These are phyloP conservation scores for Arabidopsis arenosa DNA, from an alignment of 345 rosid genomes.

Conservation along the genomic window DNA sequence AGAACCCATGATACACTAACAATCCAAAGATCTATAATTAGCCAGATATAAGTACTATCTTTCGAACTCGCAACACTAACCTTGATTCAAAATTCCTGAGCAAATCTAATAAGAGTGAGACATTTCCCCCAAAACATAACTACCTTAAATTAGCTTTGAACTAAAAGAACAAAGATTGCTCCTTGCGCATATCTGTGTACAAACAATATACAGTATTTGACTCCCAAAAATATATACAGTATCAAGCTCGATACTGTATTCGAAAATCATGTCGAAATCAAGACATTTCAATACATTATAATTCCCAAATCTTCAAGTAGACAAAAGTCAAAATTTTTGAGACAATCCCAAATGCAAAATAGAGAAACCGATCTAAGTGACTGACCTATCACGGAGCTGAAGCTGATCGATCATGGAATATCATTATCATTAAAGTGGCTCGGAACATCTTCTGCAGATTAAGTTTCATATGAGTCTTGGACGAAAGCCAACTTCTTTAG, in stretches of 20 bases:
- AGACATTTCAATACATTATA: too few relatives aligned
- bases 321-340: background rate
- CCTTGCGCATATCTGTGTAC: background rate
- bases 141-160: background rate
- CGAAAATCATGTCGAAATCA: too few relatives aligned
- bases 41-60: background rate
- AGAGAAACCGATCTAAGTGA: background rate
- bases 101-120: background rate
- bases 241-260: too few relatives aligned
- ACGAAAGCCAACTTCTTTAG: too few relatives aligned
- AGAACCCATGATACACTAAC: too few relatives aligned
- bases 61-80: background rate
- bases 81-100: background rate
- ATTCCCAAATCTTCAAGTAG: background rate
- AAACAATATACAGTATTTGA: too few relatives aligned
- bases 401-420: constrained; percentile 82
- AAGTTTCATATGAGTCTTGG: too few relatives aligned
- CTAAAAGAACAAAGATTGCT: background rate
- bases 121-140: too few relatives aligned
- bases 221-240: too few relatives aligned
- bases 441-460: too few relatives aligned
- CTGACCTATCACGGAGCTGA: constrained; percentile 86
- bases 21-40: background rate
- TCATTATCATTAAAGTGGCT: too few relatives aligned
- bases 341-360: background rate